Evolutionary conservation across 768 basidiomycete genomes (phyloP), one percentile per base, ranked within the genome.

Genomic region (Scleroderma bovista): DNA sequence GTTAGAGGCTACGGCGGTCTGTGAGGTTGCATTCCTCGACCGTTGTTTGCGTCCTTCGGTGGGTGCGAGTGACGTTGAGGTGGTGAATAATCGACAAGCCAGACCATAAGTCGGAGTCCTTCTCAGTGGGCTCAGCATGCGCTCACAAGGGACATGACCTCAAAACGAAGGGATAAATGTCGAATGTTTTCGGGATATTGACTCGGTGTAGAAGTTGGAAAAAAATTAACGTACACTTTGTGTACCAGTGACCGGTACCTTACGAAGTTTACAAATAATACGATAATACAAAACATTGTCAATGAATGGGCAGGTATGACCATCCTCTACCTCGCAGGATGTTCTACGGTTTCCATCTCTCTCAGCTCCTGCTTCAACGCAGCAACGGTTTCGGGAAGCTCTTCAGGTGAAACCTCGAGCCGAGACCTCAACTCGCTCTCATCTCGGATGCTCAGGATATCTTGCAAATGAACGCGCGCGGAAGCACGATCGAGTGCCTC

Each of bases 41-140:
- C 26, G 22, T 34, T 24, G 41, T 32, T 44, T 53, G 22, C 37
- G 44, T 29, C 40, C 47, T 23, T 37, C 45, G 15, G 32, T 13
- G 2, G 52, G 37, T 15, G 43, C 13, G 33, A 52, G 37, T 50
- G 49, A 39, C 29, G 36, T 22, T 2, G 54, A 42, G 26, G 52
- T 51, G 11, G 46, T 36, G 13, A 51, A 48, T 20, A 54, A 15
- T 36, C 53, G 39, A 37, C 49, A 48, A 39, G 48, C 41, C 24
- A 41, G 42, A 10, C 46, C 42, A 34, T 20, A 40, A 34, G 44
- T 29, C 19, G 31, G 31, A 32, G 48, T 39, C 47, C 46, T 53
- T 34, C 34, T 31, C 26, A 47, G 29, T 40, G 47, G 33, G 36
- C 50, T 54, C 37, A 54, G 38, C 52, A 56, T 56, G 22, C 45